These are phyloP conservation scores for Alternaria novae-zelandiae DNA, from an alignment of 2,329 filamentous ascomycete species.

Conservation along the genomic window DNA sequence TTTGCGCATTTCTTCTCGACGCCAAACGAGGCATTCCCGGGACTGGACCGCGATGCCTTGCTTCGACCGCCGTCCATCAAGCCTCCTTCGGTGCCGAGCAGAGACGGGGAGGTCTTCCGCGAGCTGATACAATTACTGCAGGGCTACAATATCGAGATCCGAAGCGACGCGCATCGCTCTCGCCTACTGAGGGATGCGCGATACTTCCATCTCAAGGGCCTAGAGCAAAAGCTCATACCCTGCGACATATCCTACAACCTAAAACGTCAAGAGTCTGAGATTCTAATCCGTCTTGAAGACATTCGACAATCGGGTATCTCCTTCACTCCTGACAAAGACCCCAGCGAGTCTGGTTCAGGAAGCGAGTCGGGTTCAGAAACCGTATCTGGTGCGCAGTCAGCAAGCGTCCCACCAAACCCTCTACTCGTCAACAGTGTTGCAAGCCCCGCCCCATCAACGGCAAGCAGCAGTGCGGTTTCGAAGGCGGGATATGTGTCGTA, in stretches of 20 bases:
- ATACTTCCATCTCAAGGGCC: conserved; percentile 90
- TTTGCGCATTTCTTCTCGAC: conserved; percentile 87
- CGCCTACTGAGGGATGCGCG: conserved; percentile 83
- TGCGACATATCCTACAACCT: conserved; percentile 79
- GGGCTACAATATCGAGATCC: conserved; percentile 81
- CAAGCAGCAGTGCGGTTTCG: conserved; percentile 15
- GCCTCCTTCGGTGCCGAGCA: conserved; percentile 80
- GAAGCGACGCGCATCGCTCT: conserved; percentile 75
- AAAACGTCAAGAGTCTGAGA: conserved; percentile 71
- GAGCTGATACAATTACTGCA: conserved; percentile 82
- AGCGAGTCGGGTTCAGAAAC: conserved; percentile 27
- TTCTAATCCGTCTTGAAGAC: conserved; percentile 80
- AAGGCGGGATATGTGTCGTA: conserved; percentile 72
- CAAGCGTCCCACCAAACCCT: conserved; percentile 36
- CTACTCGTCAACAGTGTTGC: conserved; percentile 24
- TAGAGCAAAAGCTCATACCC: conserved; percentile 86
- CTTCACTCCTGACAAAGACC: conserved; percentile 60
- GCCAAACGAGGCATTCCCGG: conserved; percentile 82
- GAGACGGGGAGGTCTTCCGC: conserved; percentile 82
- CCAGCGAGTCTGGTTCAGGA: conserved; percentile 23
- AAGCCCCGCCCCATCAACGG: conserved; percentile 28
- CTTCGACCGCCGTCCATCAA: conserved; percentile 86
- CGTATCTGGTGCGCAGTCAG: conserved; percentile 21
- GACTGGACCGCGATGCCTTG: conserved; percentile 77
- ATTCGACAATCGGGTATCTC: conserved; percentile 86